Conservation (phyloP, 2,329 filamentous ascomycete genomes). For the Ceratocystis cubensis region DNA sequence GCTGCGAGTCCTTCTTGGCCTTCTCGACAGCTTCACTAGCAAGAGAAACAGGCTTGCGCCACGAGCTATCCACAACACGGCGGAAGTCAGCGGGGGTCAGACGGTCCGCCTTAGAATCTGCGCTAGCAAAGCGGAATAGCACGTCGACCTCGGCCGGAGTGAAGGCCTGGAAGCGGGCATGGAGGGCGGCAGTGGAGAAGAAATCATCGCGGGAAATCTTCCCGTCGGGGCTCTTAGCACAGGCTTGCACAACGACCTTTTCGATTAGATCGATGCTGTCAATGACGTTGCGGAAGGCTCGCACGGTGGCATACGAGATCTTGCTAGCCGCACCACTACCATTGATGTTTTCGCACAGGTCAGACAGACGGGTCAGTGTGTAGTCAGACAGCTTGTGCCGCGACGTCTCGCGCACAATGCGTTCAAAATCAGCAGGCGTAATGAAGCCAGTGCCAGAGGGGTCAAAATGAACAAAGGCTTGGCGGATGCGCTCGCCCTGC, state of each 20-base stretch:
- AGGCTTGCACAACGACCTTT: slow-evolving; percentile 78
- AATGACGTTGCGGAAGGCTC: slow-evolving; percentile 96
- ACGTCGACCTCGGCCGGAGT: slow-evolving; percentile 99
- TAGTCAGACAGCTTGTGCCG: slow-evolving; percentile 97
- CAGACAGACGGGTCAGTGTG: slow-evolving; percentile 76
- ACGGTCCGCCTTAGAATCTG: slow-evolving; percentile 63
- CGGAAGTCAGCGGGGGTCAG: slow-evolving; percentile 75
- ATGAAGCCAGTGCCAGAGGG: slow-evolving; percentile 90
- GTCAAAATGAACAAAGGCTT: slow-evolving; percentile 88
- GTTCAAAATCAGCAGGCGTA: slow-evolving; percentile 87
- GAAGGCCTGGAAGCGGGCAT: slow-evolving; percentile 89
- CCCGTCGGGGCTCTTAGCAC: slow-evolving; percentile 69
- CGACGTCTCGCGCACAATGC: slow-evolving; percentile 86
- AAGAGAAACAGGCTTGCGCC: slow-evolving; percentile 51
- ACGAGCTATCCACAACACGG: slow-evolving; percentile 88
- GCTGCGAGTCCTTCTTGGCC: slow-evolving; percentile 30
- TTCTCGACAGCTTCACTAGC: slow-evolving; percentile 14
- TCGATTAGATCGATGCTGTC: slow-evolving; percentile 97
- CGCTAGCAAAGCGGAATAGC: slow-evolving; percentile 91
- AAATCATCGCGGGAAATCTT: slow-evolving; percentile 93
- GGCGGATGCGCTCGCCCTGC: slow-evolving; percentile 88
- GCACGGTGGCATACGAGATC: slow-evolving; percentile 94
- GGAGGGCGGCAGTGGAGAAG: slow-evolving; percentile 78
- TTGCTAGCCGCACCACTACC: slow-evolving; percentile 64
- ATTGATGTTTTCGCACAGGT: slow-evolving; percentile 60